A percentile compares a stretch with the other conserved stretches of the same genome.
Conservation (phyloP, 225 moss, liverwort and hornwort genomes). For the Neckera pumila region DNA sequence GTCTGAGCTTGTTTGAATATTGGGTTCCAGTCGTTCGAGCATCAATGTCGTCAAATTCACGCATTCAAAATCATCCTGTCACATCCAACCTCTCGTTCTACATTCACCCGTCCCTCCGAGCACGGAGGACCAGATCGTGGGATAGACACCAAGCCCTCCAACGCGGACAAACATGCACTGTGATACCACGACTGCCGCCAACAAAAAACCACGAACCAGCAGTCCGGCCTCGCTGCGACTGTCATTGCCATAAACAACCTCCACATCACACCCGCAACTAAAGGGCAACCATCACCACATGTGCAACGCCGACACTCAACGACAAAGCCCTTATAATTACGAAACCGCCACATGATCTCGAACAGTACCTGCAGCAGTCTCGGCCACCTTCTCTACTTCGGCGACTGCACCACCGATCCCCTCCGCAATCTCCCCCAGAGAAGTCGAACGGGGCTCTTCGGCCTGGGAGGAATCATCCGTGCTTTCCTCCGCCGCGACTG, state of each 20-base stretch:
- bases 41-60: slow-evolving; percentile 2
- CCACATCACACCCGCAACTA: not conserved
- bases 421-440: slow-evolving; percentile 6
- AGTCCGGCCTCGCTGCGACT: not conserved
- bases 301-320: not conserved
- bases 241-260: not conserved
- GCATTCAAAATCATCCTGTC: not conserved
- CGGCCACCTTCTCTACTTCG: slow-evolving; percentile 13
- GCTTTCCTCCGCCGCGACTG: not conserved
- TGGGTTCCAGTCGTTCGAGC: not conserved
- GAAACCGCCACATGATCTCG: not conserved
- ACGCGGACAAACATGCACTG: not conserved
- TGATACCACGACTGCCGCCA: not conserved
- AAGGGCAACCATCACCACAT: not conserved
- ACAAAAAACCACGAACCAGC: not conserved
- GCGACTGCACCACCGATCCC: not conserved
- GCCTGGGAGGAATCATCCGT: not conserved
- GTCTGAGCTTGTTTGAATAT: not conserved
- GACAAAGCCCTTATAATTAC: not conserved
- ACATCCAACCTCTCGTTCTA: not conserved
- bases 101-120: not conserved
- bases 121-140: not conserved
- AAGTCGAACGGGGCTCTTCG: slow-evolving; percentile 7
- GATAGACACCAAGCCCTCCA: not conserved
- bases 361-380: slow-evolving; percentile 11